phyloP scores from a whole-genome alignment of 352 stramenopile species.

The Phytopythium kandeliae region DNA sequence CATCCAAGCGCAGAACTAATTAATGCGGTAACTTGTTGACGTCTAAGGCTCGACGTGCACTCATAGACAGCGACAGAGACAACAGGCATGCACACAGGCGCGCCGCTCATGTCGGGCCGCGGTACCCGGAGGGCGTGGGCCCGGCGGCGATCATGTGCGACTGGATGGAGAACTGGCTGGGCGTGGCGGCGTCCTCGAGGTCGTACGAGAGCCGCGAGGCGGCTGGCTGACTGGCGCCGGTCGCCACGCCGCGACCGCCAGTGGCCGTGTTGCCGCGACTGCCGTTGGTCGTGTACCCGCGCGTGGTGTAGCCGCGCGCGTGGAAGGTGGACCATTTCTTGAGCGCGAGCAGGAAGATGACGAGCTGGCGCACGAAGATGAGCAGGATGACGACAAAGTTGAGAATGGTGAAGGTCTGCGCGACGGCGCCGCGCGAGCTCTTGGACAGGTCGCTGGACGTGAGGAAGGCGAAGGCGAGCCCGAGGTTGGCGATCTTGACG shows the following conservation, averaged over 20 bases:
- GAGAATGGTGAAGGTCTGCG: slow-evolving; percentile 47
- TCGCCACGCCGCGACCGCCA: too few species aligned
- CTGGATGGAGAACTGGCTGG: slow-evolving; percentile 8
- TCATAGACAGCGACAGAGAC: not conserved
- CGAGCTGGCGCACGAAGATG: slow-evolving; percentile 52
- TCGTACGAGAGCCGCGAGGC: slow-evolving; percentile 7
- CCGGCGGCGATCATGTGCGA: slow-evolving; percentile 3
- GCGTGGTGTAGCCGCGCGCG: slow-evolving; percentile 3
- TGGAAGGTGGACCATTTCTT: slow-evolving; percentile 38
- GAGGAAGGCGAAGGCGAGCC: slow-evolving; percentile 48
- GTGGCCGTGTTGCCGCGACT: not conserved
- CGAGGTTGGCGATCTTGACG: slow-evolving; percentile 46
- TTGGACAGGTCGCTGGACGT: slow-evolving; percentile 36
- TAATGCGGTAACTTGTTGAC: too few species aligned
- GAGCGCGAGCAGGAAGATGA: slow-evolving; percentile 45
- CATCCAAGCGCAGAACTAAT: slow-evolving; percentile 1
- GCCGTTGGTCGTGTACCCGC: slow-evolving; percentile 1
- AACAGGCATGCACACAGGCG: too few species aligned
- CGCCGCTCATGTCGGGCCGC: too few species aligned
- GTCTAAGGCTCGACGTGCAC: too few species aligned
- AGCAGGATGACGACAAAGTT: slow-evolving; percentile 54
- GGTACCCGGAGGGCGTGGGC: slow-evolving; percentile 4
- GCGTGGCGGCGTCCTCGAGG: slow-evolving; percentile 6
- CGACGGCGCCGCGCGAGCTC: slow-evolving; percentile 25
- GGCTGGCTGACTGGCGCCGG: not conserved